Evolutionary conservation across 2,329 filamentous ascomycete genomes (phyloP).

Genomic region (Botryotinia narcissicola): DNA sequence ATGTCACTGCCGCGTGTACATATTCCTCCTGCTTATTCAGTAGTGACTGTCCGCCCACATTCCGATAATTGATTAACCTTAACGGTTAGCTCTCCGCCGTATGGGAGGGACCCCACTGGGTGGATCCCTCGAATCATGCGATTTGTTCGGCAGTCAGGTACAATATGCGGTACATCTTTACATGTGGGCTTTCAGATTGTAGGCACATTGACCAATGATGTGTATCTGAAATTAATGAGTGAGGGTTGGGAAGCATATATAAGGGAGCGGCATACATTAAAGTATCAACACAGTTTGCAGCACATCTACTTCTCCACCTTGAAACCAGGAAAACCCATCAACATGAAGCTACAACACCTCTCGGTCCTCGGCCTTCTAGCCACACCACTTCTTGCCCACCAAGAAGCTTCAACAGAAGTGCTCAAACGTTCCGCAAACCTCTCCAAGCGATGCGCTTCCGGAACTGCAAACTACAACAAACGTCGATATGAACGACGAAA

Average conservation of each 20-base stretch:
- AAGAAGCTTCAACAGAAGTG: neutral
- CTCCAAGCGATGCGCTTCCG: neutral
- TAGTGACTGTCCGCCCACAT: neutral
- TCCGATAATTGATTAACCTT: neutral
- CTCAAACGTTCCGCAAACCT: neutral
- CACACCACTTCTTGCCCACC: neutral
- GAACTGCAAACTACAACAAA: neutral
- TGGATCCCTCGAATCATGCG: too few relatives aligned
- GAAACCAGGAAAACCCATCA: neutral
- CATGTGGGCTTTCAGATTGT: neutral
- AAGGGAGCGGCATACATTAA: neutral
- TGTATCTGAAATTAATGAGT: neutral
- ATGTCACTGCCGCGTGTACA: neutral
- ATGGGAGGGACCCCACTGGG: too few relatives aligned
- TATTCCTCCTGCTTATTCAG: neutral
- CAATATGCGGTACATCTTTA: neutral
- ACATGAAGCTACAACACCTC: neutral
- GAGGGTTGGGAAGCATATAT: neutral
- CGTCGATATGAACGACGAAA: neutral
- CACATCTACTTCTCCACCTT: neutral
- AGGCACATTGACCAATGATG: neutral
- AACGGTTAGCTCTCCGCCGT: neutral
- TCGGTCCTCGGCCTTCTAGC: neutral
- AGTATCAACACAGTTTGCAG: neutral
- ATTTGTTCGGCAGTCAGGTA: neutral